Evolutionary conservation across 768 basidiomycete genomes (phyloP).

Genomic region (Pisolithus marmoratus): DNA sequence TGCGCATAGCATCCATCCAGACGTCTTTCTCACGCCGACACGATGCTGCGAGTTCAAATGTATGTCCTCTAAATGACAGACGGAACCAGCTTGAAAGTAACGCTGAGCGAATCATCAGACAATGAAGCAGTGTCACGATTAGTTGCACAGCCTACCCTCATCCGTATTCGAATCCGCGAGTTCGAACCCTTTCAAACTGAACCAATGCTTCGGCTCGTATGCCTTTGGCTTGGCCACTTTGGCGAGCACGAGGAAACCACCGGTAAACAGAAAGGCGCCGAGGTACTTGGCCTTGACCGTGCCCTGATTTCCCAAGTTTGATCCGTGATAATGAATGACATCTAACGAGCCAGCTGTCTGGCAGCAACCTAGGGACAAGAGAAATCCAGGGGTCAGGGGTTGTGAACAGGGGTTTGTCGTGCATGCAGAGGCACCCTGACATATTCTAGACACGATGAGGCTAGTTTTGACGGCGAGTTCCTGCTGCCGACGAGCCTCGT

Average conservation of each 20-base stretch:
- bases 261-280: conserved; percentile 82
- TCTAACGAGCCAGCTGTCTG: conserved; percentile 82
- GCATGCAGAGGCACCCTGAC: conserved; percentile 28
- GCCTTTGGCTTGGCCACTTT: conserved; percentile 76
- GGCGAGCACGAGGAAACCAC: conserved; percentile 81
- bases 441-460: conserved; percentile 64
- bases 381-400: conserved; percentile 46
- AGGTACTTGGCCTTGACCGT: conserved; percentile 79
- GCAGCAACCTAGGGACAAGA: conserved; percentile 74
- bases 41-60: conserved; percentile 82
- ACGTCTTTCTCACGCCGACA: conserved; percentile 79
- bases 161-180: conserved; percentile 62
- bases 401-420: conserved; percentile 30
- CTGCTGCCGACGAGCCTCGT: conserved; percentile 69
- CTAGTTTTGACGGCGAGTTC: conserved; percentile 62
- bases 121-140: not conserved
- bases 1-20: conserved; percentile 73
- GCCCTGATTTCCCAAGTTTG: conserved; percentile 36
- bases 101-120: conserved; percentile 38
- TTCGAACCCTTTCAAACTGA: conserved; percentile 69
- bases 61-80: conserved; percentile 59
- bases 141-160: conserved; percentile 55
- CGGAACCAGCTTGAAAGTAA: conserved; percentile 80
- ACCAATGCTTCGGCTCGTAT: conserved; percentile 89
- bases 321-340: conserved; percentile 66